A percentile compares a stretch with the other conserved stretches of the same genome.
These are phyloP conservation scores for Magnaporthales sp. DNA, from an alignment of 2,329 filamentous ascomycete genomes.

Conservation along the genomic window DNA sequence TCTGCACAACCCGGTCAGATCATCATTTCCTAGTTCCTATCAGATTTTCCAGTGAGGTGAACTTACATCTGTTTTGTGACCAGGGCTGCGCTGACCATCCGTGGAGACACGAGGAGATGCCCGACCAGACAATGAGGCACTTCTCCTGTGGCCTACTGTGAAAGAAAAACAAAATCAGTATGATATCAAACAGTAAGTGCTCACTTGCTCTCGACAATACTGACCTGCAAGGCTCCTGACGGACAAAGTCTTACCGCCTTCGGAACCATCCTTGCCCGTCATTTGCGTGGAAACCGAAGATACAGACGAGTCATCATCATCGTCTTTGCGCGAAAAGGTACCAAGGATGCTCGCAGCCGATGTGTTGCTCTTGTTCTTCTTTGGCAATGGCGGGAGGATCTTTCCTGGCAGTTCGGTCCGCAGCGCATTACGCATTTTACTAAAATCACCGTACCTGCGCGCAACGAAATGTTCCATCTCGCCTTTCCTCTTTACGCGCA, in stretches of 20 bases:
- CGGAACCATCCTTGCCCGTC: constrained; percentile 20
- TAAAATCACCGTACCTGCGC: constrained; percentile 83
- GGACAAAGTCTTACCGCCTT: constrained; percentile 26
- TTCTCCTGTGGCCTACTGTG: constrained; percentile 24
- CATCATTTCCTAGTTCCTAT: no score
- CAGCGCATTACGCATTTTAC: constrained; percentile 66
- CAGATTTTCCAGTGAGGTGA: background rate
- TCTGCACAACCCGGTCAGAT: background rate
- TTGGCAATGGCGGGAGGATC: constrained; percentile 74
- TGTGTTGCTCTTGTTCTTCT: constrained; percentile 81
- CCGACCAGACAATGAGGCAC: constrained; percentile 26
- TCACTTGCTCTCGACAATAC: background rate
- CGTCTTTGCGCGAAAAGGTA: constrained; percentile 46
- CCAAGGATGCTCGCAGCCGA: constrained; percentile 51
- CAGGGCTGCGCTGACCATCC: constrained; percentile 22
- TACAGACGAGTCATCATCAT: constrained; percentile 70
- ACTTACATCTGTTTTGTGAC: constrained; percentile 1
- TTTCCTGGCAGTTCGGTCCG: constrained; percentile 85
- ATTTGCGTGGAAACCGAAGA: constrained; percentile 70
- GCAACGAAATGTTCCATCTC: constrained; percentile 72
- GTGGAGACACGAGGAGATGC: constrained; percentile 33
- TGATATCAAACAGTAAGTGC: background rate
- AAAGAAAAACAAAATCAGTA: background rate
- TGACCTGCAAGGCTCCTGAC: constrained; percentile 27
- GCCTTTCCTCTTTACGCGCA: constrained; percentile 73